Evolutionary conservation across 2,329 filamentous ascomycete species (phyloP), one percentile per base, ranked within the genome.

Genomic region (Amauroascus niger): DNA sequence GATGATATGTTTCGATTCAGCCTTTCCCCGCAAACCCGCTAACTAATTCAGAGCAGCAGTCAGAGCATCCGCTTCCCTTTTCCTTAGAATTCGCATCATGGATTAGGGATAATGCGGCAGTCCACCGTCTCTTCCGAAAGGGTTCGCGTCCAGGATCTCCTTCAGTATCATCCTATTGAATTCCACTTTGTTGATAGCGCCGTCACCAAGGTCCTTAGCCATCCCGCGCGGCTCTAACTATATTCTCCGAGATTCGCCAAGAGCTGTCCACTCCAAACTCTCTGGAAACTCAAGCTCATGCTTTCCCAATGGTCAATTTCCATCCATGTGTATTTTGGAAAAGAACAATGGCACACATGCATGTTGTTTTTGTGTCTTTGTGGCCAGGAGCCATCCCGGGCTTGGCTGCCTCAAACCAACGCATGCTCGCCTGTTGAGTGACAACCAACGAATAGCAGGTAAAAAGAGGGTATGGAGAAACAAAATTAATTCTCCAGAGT

Each of bases 141-240:
- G 24, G 7, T 30, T 30, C 41, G 14, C 40, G 28, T 5, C 6
- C 40, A 44, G 18, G 18, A 9, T 45, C 43, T n/a, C 16, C 24
- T 30, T 32, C 5, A 33, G n/a, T n/a, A 4, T n/a, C 33, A 14
- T 33, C n/a, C 35, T n/a, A 18, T 39, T 16, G 20, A 4, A 24
- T 43, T 26, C 40, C 3, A 26, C 8, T 14, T 20, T 6, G 24
- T 43, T 26, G 20, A 26, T 43, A 2, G 13, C 2, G 33, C 22
- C 16, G 32, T 49, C 46, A 37, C 33, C 46, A 49, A 49, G 46
- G 46, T 49, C 16, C 46, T 18, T 49, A n/a, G 32, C 46, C 46
- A 49, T 49, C 46, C 46, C 46, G 46, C 46, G 46, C 16, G 30
- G n/a, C n/a, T 18, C 24, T 6, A 24, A 6, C n/a, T n/a, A 49